These are phyloP conservation scores for Leccinum fallax DNA, from an alignment of 1,284 basidiomycete genomes.

Conservation along the genomic window DNA sequence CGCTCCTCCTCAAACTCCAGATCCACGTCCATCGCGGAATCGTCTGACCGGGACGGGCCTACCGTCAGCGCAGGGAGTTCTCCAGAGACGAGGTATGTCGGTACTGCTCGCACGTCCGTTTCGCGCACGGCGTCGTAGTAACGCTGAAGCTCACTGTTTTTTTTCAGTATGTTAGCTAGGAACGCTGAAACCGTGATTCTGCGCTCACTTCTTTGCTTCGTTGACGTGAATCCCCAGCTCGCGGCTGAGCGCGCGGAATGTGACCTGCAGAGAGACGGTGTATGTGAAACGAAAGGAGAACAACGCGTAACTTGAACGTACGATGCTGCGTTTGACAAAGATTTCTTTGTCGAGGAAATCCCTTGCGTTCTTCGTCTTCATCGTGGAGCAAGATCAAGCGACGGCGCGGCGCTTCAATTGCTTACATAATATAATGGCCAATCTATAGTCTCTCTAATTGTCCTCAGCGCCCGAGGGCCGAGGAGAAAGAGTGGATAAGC, in stretches of 20 bases:
- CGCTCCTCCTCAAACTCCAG: slow-evolving; percentile 39
- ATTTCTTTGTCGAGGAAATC: slow-evolving; percentile 68
- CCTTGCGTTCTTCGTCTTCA: slow-evolving; percentile 47
- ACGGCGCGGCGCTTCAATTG: not conserved
- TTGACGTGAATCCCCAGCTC: slow-evolving; percentile 71
- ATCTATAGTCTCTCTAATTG: no score
- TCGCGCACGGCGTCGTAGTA: slow-evolving; percentile 49
- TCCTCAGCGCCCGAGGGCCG: no score
- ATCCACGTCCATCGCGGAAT: slow-evolving; percentile 50
- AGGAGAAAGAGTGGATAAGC: no score
- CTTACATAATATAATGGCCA: not conserved
- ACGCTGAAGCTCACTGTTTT: slow-evolving; percentile 57
- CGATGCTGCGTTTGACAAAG: slow-evolving; percentile 62
- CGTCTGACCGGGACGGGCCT: slow-evolving; percentile 19
- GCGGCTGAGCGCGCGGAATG: slow-evolving; percentile 71
- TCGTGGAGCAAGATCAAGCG: slow-evolving; percentile 27
- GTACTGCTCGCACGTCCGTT: slow-evolving; percentile 47
- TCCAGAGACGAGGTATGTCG: slow-evolving; percentile 72
- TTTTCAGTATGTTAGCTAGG: not conserved
- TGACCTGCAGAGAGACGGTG: slow-evolving; percentile 51
- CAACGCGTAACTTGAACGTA: slow-evolving; percentile 33
- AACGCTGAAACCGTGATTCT: not conserved
- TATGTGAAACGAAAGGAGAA: not conserved
- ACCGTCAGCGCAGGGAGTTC: slow-evolving; percentile 34
- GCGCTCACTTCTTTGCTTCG: slow-evolving; percentile 65